phyloP scores from a whole-genome alignment of 352 stramenopile genomes.

The Phytopythium chamaehyphon region DNA sequence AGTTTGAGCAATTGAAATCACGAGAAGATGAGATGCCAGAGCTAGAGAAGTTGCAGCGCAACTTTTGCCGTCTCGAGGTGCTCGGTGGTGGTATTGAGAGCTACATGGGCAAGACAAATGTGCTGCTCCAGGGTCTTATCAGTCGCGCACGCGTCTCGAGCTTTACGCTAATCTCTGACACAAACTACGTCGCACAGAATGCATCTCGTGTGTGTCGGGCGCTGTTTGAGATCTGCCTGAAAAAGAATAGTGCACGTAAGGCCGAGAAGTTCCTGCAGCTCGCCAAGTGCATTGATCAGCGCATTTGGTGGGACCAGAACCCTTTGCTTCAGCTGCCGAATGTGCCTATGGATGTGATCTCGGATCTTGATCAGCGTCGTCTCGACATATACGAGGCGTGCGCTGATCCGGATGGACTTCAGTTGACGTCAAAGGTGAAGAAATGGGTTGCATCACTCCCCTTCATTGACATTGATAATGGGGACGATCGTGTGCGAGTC shows the following conservation, averaged over 20 bases:
- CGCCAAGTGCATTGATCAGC: conserved; percentile 96
- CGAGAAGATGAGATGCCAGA: conserved; percentile 95
- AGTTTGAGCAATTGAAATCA: conserved; percentile 97
- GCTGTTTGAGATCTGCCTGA: conserved; percentile 98
- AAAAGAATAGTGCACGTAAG: conserved; percentile 83
- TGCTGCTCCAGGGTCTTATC: conserved; percentile 92
- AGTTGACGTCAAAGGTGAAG: conserved; percentile 49
- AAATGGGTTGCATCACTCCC: conserved; percentile 67
- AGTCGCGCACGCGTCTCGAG: conserved; percentile 80
- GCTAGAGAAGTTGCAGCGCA: conserved; percentile 88
- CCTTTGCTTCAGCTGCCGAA: conserved; percentile 93
- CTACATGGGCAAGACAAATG: conserved; percentile 94
- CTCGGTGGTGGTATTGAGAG: conserved; percentile 89
- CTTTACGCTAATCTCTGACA: conserved; percentile 99
- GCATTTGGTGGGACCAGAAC: conserved; percentile 96
- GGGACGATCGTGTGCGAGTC: conserved; percentile 41
- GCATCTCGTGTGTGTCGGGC: conserved; percentile 95
- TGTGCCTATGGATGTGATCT: conserved; percentile 84
- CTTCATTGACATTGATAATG: conserved; percentile 57
- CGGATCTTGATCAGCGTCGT: conserved; percentile 73
- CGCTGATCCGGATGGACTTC: conserved; percentile 27
- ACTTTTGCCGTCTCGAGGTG: conserved; percentile 88
- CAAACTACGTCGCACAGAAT: conserved; percentile 99
- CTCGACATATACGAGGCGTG: conserved; percentile 64
- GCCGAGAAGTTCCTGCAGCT: conserved; percentile 94